Percentiles rank a stretch among this genome's conserved stretches.
Evolutionary conservation across 2,329 filamentous ascomycete species (phyloP).

Genomic region (Penicillium sclerotiorum): DNA sequence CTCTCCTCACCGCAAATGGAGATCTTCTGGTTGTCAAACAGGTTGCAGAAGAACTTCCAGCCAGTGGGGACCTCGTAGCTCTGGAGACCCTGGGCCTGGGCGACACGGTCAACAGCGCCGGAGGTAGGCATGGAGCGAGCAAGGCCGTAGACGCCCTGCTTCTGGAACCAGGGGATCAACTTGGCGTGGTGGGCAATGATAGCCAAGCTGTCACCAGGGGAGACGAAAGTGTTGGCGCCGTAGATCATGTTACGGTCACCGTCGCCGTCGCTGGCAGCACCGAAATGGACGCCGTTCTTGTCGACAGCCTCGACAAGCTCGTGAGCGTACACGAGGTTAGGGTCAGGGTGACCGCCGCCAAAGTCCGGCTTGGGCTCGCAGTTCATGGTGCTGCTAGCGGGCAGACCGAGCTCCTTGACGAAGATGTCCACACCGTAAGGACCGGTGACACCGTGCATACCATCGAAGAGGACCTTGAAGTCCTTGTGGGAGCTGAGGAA

Average conservation of each 20-base stretch:
- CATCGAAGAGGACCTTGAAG: slow-evolving; percentile 97
- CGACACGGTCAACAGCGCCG: slow-evolving; percentile 91
- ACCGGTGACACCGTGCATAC: slow-evolving; percentile 89
- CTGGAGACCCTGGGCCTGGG: slow-evolving; percentile 87
- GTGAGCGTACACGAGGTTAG: slow-evolving; percentile 95
- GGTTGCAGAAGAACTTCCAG: slow-evolving; percentile 98
- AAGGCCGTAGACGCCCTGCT: slow-evolving; percentile 92
- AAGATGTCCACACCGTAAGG: slow-evolving; percentile 96
- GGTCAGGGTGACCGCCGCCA: slow-evolving; percentile 94
- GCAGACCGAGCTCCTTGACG: slow-evolving; percentile 85
- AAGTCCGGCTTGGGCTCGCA: slow-evolving; percentile 92
- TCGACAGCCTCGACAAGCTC: slow-evolving; percentile 93
- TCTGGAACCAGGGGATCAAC: slow-evolving; percentile 97
- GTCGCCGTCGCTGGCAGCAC: slow-evolving; percentile 93
- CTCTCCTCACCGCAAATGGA: slow-evolving; percentile 99
- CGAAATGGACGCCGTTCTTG: slow-evolving; percentile 88
- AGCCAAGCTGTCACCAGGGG: slow-evolving; percentile 92
- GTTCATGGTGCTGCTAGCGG: slow-evolving; percentile 79
- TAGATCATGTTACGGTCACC: slow-evolving; percentile 99
- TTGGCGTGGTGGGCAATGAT: slow-evolving; percentile 98
- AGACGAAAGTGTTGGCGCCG: slow-evolving; percentile 93
- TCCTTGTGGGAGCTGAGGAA: slow-evolving; percentile 85
- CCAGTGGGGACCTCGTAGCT: slow-evolving; percentile 97
- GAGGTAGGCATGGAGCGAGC: slow-evolving; percentile 98
- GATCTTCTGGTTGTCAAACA: slow-evolving; percentile 92